Evolutionary conservation across 2,329 filamentous ascomycete species (phyloP), one percentile per base, ranked within the genome.

Genomic region (Penicillium sp.): DNA sequence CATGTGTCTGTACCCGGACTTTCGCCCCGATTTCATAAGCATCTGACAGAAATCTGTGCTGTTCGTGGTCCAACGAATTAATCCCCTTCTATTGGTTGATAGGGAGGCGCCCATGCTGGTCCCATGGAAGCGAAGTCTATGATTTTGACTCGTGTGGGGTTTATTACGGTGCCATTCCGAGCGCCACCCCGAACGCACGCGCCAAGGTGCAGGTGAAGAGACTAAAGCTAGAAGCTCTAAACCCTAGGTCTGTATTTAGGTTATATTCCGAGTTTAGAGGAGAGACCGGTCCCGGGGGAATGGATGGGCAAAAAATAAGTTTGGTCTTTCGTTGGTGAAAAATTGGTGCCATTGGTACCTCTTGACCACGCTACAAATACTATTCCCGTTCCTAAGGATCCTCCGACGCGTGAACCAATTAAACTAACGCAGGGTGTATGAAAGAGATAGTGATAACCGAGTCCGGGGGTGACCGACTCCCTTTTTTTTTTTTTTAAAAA

Each of bases 151-250:
- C 44, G 46, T 49, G 46, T 49, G 46, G 46, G 40, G 46, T 49
- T 49, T n/a, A 49, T 49, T 33, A 49, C 33, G 46, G 46, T 49
- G 46, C 46, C 46, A 49, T 43, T 56, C 54, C 54, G 49, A 35
- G 40, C 54, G 54, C 54, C 54, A 56, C 54, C 50, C 54, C 54
- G 54, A 56, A 53, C 54, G 45, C 54, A 56, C 49, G 49, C 53
- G 44, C 48, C 49, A 37, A 35, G 40, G 43, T 46, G 26, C 27
- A 31, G 43, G 18, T 20, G 23, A 25, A 26, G 26, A 46, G 26
- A 20, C 33, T 22, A 40, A 15, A 47, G 44, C 44, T 47, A 27
- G 37, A 40, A 40, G 37, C 37, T 40, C 18, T 22, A 40, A 40
- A 22, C 37, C 37, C 18, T 40, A 40, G 11, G 37, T 20, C 4